Percentiles rank a stretch among this genome's conserved stretches.
phyloP scores from a whole-genome alignment of 2,329 filamentous ascomycete genomes.

The Alternaria sp. region DNA sequence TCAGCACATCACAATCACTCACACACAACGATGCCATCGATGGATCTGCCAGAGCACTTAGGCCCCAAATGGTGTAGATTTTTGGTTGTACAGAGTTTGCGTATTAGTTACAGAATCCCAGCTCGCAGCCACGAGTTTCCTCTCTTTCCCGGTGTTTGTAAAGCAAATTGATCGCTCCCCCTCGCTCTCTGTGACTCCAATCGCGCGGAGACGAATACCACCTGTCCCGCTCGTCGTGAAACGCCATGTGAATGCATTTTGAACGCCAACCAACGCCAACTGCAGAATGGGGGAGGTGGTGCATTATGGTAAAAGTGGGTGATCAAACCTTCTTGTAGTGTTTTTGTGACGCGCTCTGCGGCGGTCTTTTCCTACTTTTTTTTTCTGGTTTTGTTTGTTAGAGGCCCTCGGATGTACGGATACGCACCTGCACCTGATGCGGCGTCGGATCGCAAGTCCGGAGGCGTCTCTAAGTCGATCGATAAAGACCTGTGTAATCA shows the following conservation, averaged over 20 bases:
- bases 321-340: conserved; percentile 22
- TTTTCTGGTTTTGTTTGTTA: conserved; percentile 34
- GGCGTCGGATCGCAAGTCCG: conserved; percentile 11
- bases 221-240: conserved; percentile 1
- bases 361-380: conserved; percentile 33
- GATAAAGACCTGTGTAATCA: conserved; percentile 7
- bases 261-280: conserved; percentile 13
- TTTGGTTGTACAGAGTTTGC: conserved; percentile 21
- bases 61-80: conserved; percentile 33
- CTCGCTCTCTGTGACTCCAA: conserved; percentile 1
- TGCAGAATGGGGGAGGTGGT: not conserved
- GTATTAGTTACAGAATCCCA: conserved; percentile 28
- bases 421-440: conserved; percentile 28
- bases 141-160: not conserved
- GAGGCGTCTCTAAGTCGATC: not conserved
- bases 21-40: not conserved
- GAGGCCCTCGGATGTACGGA: conserved; percentile 15
- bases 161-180: conserved; percentile 2
- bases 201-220: not conserved
- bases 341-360: conserved; percentile 5
- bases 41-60: not conserved
- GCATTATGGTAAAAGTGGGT: conserved; percentile 7
- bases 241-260: conserved; percentile 17
- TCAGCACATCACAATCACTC: not conserved
- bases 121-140: not conserved